phyloP scores from a whole-genome alignment of 805 yeast genomes.

The Kazachstania psychrophila region DNA sequence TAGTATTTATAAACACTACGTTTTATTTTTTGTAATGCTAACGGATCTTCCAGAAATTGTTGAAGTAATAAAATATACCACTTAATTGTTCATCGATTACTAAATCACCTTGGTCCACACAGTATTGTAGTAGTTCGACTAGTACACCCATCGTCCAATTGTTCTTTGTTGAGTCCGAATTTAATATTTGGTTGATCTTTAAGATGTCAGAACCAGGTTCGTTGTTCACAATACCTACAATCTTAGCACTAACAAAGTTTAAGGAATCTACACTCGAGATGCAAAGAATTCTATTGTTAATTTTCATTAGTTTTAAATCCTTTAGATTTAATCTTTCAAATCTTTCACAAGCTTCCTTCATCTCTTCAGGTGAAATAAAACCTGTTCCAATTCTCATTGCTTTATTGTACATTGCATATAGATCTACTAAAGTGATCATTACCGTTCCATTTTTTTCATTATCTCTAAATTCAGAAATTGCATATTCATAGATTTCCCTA shows the following conservation, averaged over 20 bases:
- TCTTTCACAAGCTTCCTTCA: constrained; percentile 49
- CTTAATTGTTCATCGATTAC: constrained; percentile 60
- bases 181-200: constrained; percentile 20
- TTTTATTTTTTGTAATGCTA: no score
- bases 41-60: constrained; percentile 32
- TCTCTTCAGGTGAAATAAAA: constrained; percentile 60
- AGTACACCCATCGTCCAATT: constrained; percentile 63
- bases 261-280: constrained; percentile 26
- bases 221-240: constrained; percentile 18
- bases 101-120: constrained; percentile 47
- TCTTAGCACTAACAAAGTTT: constrained; percentile 22
- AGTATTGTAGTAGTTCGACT: constrained; percentile 51
- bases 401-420: constrained; percentile 56
- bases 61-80: constrained; percentile 56
- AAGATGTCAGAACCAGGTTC: constrained; percentile 26
- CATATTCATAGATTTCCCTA: constrained; percentile 68
- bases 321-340: constrained; percentile 48
- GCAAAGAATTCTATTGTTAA: constrained; percentile 31
- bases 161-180: constrained; percentile 28
- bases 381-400: constrained; percentile 56
- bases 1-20: no score
- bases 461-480: constrained; percentile 34
- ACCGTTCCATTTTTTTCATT: constrained; percentile 38
- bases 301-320: constrained; percentile 32
- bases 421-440: constrained; percentile 47